Conservation (phyloP, 2,329 filamentous ascomycete genomes). For the Colletotrichum viniferum region DNA sequence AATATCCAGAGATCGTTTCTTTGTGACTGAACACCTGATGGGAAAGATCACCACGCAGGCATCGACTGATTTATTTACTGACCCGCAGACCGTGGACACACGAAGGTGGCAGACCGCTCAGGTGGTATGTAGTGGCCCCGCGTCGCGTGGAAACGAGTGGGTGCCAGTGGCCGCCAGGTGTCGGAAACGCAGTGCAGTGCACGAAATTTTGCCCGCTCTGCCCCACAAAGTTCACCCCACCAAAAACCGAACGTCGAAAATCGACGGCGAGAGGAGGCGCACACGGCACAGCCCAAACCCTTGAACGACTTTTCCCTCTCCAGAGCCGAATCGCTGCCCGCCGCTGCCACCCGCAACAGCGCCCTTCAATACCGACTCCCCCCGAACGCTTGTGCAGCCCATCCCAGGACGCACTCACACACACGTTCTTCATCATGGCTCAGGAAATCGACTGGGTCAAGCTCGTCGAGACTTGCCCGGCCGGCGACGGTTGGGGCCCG, state of each 20-base stretch:
- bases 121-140: background rate
- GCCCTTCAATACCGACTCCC: background rate
- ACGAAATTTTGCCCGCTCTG: conserved; percentile 24
- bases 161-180: background rate
- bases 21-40: background rate
- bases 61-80: background rate
- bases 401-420: background rate
- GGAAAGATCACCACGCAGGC: background rate
- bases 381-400: background rate
- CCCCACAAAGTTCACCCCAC: conserved; percentile 26
- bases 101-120: background rate
- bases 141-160: conserved; percentile 12
- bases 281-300: conserved; percentile 12
- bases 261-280: conserved; percentile 21
- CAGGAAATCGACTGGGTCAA: conserved; percentile 63
- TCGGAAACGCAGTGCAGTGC: background rate
- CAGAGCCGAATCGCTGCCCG: conserved; percentile 18
- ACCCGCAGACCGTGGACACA: background rate
- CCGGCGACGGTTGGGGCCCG: conserved; percentile 87
- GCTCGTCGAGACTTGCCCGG: conserved; percentile 73
- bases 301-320: conserved; percentile 21
- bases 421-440: conserved; percentile 41
- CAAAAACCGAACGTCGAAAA: conserved; percentile 24
- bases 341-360: conserved; percentile 6
- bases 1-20: background rate